These are phyloP conservation scores for Ustilago nuda DNA, from an alignment of 1,284 basidiomycete species.

Conservation along the genomic window DNA sequence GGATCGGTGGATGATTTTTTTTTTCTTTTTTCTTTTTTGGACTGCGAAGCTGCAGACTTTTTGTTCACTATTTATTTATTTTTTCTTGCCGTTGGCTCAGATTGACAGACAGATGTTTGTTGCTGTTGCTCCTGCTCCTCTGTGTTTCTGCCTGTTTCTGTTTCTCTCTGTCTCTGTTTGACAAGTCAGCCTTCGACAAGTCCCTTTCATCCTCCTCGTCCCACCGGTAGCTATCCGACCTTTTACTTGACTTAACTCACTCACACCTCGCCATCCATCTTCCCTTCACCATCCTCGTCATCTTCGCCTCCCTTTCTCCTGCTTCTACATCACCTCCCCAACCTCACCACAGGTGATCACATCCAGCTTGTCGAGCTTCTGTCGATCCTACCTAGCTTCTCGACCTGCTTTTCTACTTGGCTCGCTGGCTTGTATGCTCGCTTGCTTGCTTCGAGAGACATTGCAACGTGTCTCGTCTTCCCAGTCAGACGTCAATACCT, in stretches of 20 bases:
- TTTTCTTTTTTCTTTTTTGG: background rate
- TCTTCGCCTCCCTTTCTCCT: constrained; percentile 2
- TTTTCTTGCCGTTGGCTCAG: background rate
- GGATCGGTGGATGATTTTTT: constrained; percentile 5
- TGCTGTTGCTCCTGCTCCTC: background rate
- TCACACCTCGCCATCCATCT: constrained; percentile 1
- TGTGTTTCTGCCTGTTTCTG: background rate
- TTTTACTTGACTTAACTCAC: constrained; percentile 1
- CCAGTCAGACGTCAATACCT: background rate
- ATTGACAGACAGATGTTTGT: background rate
- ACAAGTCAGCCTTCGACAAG: constrained; percentile 4
- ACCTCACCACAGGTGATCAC: constrained; percentile 3
- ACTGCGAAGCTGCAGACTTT: constrained; percentile 7
- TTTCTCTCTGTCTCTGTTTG: constrained; percentile 3
- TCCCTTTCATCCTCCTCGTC: constrained; percentile 7
- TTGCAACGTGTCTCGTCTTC: constrained; percentile 2
- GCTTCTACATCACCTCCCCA: constrained; percentile 4
- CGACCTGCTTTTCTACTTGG: background rate
- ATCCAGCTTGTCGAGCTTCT: background rate
- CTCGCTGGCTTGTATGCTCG: background rate
- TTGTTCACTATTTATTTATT: background rate
- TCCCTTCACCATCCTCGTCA: constrained; percentile 17
- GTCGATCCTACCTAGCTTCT: constrained; percentile 1
- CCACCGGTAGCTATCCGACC: constrained; percentile 10
- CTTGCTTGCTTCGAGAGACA: background rate